Percentiles rank a stretch among this genome's conserved stretches.
phyloP scores from a whole-genome alignment of 2,329 filamentous ascomycete species.

The Fusarium vanettenii region DNA sequence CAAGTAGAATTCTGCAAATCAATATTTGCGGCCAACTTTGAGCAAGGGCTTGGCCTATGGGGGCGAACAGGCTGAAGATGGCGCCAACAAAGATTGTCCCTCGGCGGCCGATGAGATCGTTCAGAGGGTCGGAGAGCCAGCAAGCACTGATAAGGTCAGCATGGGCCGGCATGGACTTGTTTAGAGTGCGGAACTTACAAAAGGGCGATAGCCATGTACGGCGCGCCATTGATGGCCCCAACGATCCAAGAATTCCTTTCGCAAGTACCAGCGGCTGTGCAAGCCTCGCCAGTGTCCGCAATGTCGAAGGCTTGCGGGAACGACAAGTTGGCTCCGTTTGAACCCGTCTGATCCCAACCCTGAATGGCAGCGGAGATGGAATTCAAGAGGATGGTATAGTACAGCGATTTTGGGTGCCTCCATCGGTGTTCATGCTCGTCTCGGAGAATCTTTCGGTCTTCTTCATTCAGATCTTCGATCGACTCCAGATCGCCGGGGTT shows the following conservation, averaged over 20 bases:
- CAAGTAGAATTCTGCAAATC: conserved; percentile 71
- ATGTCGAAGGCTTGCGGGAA: conserved; percentile 60
- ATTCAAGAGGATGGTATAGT: conserved; percentile 60
- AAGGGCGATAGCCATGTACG: conserved; percentile 61
- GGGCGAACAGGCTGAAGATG: conserved; percentile 52
- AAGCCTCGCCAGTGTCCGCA: conserved; percentile 42
- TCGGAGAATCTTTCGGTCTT: neutral
- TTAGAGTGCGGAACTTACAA: conserved; percentile 59
- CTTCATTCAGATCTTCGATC: neutral
- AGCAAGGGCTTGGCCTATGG: conserved; percentile 52
- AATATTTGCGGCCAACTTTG: conserved; percentile 74
- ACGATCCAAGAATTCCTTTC: conserved; percentile 55
- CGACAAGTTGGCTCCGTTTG: conserved; percentile 69
- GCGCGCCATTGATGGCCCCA: conserved; percentile 46
- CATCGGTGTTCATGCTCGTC: neutral
- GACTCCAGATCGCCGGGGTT: neutral
- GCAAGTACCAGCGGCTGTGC: neutral
- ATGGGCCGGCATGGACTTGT: neutral
- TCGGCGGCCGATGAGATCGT: conserved; percentile 72
- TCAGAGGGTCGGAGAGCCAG: conserved; percentile 62
- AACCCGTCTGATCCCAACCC: conserved; percentile 73
- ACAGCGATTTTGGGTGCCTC: neutral
- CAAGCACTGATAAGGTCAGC: neutral
- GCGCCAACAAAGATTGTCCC: conserved; percentile 70
- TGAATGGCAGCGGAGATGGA: conserved; percentile 67